Base-by-base conservation (phyloP, 148 eudicot species). In the Euryodendron excelsum region DNA sequence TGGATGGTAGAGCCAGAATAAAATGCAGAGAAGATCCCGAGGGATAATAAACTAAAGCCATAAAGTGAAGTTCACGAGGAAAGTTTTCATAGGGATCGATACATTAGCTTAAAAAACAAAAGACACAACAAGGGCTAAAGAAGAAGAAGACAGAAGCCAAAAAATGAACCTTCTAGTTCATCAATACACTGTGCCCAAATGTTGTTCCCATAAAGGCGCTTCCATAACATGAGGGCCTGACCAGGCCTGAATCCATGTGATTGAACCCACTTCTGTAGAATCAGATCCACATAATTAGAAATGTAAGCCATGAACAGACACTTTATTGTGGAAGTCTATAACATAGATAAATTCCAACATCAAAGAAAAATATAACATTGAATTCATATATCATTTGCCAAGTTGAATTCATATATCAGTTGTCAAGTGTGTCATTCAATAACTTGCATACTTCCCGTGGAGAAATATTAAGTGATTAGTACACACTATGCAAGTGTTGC, bases 141-240 rank as follows among this genome's bases (percentile, higher is more conserved):
- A 44, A 72, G 33, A 44, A 72, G 33, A 72, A 1, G 21, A 41
- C 58, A 82, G 55, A 58, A 21, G 21, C 68, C 2, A 34, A 2
- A 58, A 39, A 73, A 60, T 53, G 1, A 77, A 95, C 99, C 99
- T 96, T 93, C 94, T 53, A 96, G 80, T 77, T 96, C 99, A 78
- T 96, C 98, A 86, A 68, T 62, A 81, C 70, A 87, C 47, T 91
- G 88, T 18, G 99, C 99, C 99, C 99, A 96, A 20, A 85, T 87
- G 80, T 88, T 80, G 78, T 93, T 67, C 47, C 98, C 93, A 77
- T 96, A 93, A 31, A 96, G 84, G 73, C 94, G 89, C 85, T 93
- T 96, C 99, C 99, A 96, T 61, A 93, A 80, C 99, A 96, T 96
- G 85, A 96, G 34, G 37, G 99, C 98, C 82, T 96, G 99, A 78